These are phyloP conservation scores for Claviceps sp. DNA, from an alignment of 2,329 filamentous ascomycete species.

Conservation along the genomic window DNA sequence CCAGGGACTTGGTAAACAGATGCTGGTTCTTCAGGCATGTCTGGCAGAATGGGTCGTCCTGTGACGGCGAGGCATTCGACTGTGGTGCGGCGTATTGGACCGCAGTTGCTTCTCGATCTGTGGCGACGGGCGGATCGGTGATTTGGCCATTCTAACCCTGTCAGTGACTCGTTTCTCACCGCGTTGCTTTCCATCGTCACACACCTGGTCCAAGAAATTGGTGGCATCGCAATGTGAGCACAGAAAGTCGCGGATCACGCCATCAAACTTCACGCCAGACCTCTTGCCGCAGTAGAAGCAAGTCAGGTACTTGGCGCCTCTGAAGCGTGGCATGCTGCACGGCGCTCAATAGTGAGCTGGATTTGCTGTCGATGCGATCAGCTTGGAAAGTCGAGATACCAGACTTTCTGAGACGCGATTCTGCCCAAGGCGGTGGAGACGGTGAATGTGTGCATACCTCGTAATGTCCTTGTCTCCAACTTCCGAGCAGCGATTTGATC, in stretches of 20 bases:
- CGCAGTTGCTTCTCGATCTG: constrained; percentile 27
- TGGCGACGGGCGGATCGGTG: constrained; percentile 63
- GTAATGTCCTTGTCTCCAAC: too few species aligned
- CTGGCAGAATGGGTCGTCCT: constrained; percentile 47
- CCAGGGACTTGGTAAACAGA: constrained; percentile 59
- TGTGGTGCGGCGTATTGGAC: constrained; percentile 33
- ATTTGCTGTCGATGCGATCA: background rate
- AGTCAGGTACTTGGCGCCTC: constrained; percentile 33
- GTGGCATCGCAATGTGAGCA: constrained; percentile 71
- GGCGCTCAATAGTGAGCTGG: too few species aligned
- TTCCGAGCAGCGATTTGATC: too few species aligned
- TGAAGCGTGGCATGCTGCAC: constrained; percentile 28
- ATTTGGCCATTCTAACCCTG: constrained; percentile 63
- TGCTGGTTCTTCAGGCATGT: constrained; percentile 84
- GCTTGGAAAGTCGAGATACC: background rate
- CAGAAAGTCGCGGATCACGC: constrained; percentile 49
- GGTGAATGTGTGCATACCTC: too few species aligned
- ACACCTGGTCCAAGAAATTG: constrained; percentile 79
- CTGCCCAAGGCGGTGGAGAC: constrained; percentile 2
- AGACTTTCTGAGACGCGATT: background rate
- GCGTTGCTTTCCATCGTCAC: background rate
- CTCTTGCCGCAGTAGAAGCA: constrained; percentile 79
- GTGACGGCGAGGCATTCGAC: constrained; percentile 14
- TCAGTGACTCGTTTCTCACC: constrained; percentile 3
- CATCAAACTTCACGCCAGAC: constrained; percentile 46